Conservation (phyloP, 164 flowering plant genomes). For the Brasenia schreberi region DNA sequence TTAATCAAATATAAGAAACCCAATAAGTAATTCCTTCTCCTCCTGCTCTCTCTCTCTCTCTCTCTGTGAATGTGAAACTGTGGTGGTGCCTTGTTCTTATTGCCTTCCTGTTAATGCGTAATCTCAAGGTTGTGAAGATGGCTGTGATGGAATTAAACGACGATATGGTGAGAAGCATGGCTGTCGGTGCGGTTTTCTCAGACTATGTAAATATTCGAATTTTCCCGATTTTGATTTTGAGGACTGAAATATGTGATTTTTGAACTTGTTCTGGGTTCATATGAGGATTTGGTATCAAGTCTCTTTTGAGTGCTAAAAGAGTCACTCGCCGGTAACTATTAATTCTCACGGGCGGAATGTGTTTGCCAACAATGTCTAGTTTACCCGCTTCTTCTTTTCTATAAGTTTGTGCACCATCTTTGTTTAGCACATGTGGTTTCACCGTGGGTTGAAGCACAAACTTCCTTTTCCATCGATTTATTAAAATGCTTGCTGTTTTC, state of each 20-base stretch:
- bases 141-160: slow-evolving; percentile 63
- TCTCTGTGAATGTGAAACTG: background rate
- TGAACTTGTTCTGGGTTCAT: no score
- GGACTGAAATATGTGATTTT: no score
- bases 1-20: no score
- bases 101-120: background rate
- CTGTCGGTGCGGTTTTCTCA: slow-evolving; percentile 83
- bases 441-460: background rate
- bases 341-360: no score
- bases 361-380: no score
- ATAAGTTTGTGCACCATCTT: background rate
- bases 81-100: background rate
- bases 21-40: background rate
- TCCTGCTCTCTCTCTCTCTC: background rate
- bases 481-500: background rate
- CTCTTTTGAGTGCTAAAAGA: no score
- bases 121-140: slow-evolving; percentile 1
- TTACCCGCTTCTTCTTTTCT: background rate
- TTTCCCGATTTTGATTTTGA: background rate
- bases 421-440: background rate
- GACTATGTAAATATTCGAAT: slow-evolving; percentile 50
- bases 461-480: background rate
- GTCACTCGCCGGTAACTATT: no score
- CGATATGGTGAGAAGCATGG: slow-evolving; percentile 67
- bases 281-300: no score